Conservation (phyloP, 371 early-diverging fungal genomes). For the Phascolomyces articulosus region DNA sequence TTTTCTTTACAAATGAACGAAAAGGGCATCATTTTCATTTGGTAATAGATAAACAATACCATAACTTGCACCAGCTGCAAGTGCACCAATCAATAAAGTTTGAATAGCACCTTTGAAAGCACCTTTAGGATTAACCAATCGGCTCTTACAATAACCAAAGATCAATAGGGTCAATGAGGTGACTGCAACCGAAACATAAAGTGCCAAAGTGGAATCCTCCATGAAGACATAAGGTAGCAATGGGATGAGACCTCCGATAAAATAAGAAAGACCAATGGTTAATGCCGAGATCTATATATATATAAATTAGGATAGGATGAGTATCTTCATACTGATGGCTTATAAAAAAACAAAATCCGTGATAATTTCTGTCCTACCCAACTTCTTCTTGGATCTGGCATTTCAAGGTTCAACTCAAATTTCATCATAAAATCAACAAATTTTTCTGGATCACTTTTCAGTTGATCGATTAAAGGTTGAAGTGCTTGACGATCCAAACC, state of each 20-base stretch:
- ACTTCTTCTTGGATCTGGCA: slow-evolving; percentile 61
- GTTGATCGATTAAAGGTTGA: slow-evolving; percentile 63
- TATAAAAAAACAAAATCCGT: background rate
- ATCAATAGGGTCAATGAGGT: slow-evolving; percentile 62
- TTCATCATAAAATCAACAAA: slow-evolving; percentile 83
- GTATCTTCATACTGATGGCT: too few relatives aligned
- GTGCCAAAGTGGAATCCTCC: slow-evolving; percentile 45
- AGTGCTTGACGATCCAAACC: slow-evolving; percentile 57
- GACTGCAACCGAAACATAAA: slow-evolving; percentile 58
- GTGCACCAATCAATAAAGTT: slow-evolving; percentile 65
- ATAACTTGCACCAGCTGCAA: slow-evolving; percentile 62
- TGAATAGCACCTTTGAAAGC: slow-evolving; percentile 59
- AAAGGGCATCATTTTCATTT: slow-evolving; percentile 22
- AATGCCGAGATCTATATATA: slow-evolving; percentile 62
- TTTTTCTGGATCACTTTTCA: slow-evolving; percentile 57
- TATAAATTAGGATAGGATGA: too few relatives aligned
- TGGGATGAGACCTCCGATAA: slow-evolving; percentile 74
- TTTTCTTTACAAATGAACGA: background rate
- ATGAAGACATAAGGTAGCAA: slow-evolving; percentile 69
- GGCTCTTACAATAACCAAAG: slow-evolving; percentile 69
- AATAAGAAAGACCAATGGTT: slow-evolving; percentile 72
- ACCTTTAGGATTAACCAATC: slow-evolving; percentile 52
- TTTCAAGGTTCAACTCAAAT: slow-evolving; percentile 70
- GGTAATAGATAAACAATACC: slow-evolving; percentile 47
- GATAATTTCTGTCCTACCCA: slow-evolving; percentile 60